Base-by-base conservation (phyloP, 176 grass and related monocot genomes). In the Oryza australiensis region DNA sequence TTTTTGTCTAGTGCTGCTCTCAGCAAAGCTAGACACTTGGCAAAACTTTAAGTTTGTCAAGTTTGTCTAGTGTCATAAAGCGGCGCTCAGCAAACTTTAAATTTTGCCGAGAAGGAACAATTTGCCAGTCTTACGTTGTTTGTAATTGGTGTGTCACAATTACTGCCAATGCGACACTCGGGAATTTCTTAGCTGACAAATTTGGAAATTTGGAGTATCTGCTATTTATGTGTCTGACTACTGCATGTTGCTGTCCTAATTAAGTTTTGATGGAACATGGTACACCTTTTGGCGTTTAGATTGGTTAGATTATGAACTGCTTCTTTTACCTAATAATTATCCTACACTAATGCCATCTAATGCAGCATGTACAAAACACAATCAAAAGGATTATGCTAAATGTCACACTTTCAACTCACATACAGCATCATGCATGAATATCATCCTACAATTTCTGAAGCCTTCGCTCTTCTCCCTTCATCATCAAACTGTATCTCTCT, bases 381-480 rank as follows among this genome's bases (percentile, higher is more conserved):
- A 57, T 59, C 83, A 67, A 82, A 86, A 71, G 46, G 30, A 68
- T 74, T 67, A 73, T 74, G 73, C 79, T 66, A 63, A 59, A 74
- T 90, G 68, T 81, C 59, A 81, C 72, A 72, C 42, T 72, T 85
- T 85, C 57, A 90, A 74, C 79, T 82, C 68, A 79, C 68, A 37
- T 89, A 86, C 60, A 75, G 51, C 71, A 90, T 66, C 37, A 59
- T 62, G 74, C 74, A 86, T 78, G 37, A 83, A 77, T 62, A 55
- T 62, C 60, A 51, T 66, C 72, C 57, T 86, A 89, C 57, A 81
- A 18, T 20, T 86, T 72, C 74, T 65, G 14, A 73, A 77, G 60
- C 78, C 73, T 89, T 83, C 73, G 33, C 78, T 86, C 78, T 70
- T 82, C 78, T 62, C 73, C 78, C 83, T 73, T 82, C 78, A 72